Evolutionary conservation across 1,284 basidiomycete species (phyloP), one percentile per base, ranked within the genome.

Genomic region (Cryptococcus jaspeensis): DNA sequence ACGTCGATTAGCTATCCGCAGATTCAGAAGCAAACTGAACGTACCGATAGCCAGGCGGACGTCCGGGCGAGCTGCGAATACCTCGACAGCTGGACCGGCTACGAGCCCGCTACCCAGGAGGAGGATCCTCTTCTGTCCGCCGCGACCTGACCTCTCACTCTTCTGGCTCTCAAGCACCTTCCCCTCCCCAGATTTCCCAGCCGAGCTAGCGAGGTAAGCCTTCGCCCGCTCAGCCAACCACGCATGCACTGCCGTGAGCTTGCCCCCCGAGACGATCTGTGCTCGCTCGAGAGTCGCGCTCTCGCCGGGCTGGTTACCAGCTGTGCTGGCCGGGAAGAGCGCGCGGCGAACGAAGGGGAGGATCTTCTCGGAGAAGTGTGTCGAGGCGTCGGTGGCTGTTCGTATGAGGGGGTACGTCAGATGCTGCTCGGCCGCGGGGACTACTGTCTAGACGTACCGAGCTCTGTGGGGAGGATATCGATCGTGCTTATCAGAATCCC

Each of bases 81-180:
- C 84, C 59, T 88, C 84, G 6, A 91, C 86, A 8, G 87, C 87
- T 12, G 91, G 92, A 3, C 87, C 86, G 13, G 91, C 90, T 22
- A 94, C 93, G 85, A 94, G 92, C 18, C 93, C 94, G 53, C 88
- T 90, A 11, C 93, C 93, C 4, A 96, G 82, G 63, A 97, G 80
- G 28, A 97, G 77, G 0, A 94, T 82, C 63, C 81, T 85, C 77
- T 87, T 88, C 79, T 85, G 85, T n/a, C 38, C 35, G 11, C 49
- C 53, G 9, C 12, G 28, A 18, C 45, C 35, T 40, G 42, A 13
- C 12, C 20, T 52, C 15, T 45, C 36, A 7, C 16, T 16, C 47
- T 41, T 16, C 12, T 41, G 51, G n/a, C 3, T 32, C 15, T 53
- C 20, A 6, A 39, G 38, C 20, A 35, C 6, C 28, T n/a, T 5